phyloP scores from a whole-genome alignment of 345 rosid genomes.

The Diplotaxis tenuifolia region DNA sequence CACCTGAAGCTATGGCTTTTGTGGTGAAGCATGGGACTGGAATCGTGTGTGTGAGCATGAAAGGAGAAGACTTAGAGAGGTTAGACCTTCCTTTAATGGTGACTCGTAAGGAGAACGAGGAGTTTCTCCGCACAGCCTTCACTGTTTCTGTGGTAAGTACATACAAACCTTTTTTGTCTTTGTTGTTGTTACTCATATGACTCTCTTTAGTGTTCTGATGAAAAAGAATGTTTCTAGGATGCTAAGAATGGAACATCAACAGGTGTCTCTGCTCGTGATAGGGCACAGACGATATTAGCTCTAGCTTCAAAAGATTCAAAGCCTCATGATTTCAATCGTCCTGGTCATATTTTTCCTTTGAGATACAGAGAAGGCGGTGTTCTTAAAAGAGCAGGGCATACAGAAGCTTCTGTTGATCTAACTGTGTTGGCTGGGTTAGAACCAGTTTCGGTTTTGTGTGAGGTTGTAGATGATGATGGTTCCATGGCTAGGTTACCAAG shows the following conservation, averaged over 20 bases:
- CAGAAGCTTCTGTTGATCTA: constrained; percentile 93
- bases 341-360: constrained; percentile 85
- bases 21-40: constrained; percentile 91
- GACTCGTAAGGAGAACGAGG: constrained; percentile 73
- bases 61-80: constrained; percentile 72
- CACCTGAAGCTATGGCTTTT: constrained; percentile 88
- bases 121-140: constrained; percentile 77
- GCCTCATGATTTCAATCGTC: constrained; percentile 78
- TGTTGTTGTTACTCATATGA: neutral
- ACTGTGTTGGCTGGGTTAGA: constrained; percentile 74
- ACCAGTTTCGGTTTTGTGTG: constrained; percentile 78
- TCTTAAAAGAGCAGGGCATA: constrained; percentile 94
- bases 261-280: constrained; percentile 89
- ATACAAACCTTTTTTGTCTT: neutral
- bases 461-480: constrained; percentile 95
- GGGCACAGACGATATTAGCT: constrained; percentile 64
- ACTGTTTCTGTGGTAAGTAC: constrained; percentile 78
- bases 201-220: constrained; percentile 4
- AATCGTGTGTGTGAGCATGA: constrained; percentile 89
- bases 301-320: constrained; percentile 77
- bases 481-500: constrained; percentile 96
- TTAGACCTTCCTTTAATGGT: constrained; percentile 91
- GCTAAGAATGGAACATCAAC: constrained; percentile 77
- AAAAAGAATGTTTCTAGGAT: constrained; percentile 44
- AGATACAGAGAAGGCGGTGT: constrained; percentile 90